Evolutionary conservation across 257 asterid genomes (phyloP), one percentile per base, ranked within the genome.

Genomic region (Prunella vulgaris): DNA sequence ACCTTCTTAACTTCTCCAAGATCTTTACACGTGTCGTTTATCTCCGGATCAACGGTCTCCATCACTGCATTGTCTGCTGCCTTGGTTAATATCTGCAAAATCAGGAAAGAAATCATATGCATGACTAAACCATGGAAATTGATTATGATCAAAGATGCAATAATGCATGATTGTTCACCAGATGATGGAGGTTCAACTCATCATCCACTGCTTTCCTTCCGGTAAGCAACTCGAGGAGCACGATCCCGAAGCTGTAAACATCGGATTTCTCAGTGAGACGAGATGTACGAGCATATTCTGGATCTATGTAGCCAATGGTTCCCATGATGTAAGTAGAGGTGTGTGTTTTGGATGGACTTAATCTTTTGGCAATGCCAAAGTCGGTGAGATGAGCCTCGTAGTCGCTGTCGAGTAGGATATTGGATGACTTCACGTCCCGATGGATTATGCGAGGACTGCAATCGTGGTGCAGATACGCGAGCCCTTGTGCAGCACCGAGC

Each of bases 231-330:
- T 92, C 98, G 24, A 92, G 71, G 1, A 92, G 83, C 24, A 92
- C 98, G n/a, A 92, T 83, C 1, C 98, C 97, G 25, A 72, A 92
- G 83, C 97, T 88, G 66, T 90, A 92, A 40, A 92, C 88, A 30
- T 92, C 98, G 12, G 97, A 90, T 74, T 92, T 92, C 85, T 90
- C 96, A 0, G 97, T 92, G 49, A 92, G 90, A 10, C 93, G 91
- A 14, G 96, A 89, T 1, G 96, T 92, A 0, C 96, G 86, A 9
- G 97, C 98, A 56, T 92, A 92, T 75, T 92, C 98, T 0, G 98
- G 98, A 61, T 92, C 98, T 9, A 92, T 87, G 54, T 92, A 92
- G 13, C 98, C 98, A 56, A 92, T 88, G 46, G 98, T 92, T 38
- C 98, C 98, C 91, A 88, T 82, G 5, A 92, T 30, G 69, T 81